A percentile compares a stretch with the other conserved stretches of the same genome.
phyloP scores from a whole-genome alignment of 805 yeast species.

The Candida boleticola region DNA sequence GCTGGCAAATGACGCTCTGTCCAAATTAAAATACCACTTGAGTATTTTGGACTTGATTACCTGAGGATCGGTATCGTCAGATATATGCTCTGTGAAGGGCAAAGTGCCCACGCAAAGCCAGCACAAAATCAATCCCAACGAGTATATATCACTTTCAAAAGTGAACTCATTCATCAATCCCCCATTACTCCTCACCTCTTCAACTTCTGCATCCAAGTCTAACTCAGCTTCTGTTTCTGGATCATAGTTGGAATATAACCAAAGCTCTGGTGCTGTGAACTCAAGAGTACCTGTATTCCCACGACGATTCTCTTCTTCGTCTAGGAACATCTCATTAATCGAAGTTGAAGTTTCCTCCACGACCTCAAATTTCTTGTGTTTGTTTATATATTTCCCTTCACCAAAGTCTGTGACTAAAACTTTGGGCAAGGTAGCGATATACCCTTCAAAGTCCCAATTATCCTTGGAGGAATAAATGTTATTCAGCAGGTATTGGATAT shows the following conservation, averaged over 20 bases:
- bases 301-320: slow-evolving; percentile 51
- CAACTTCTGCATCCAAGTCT: background rate
- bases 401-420: slow-evolving; percentile 87
- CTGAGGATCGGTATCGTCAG: slow-evolving; percentile 27
- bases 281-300: slow-evolving; percentile 90
- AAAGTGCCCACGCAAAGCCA: slow-evolving; percentile 68
- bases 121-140: slow-evolving; percentile 80
- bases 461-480: slow-evolving; percentile 11
- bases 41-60: slow-evolving; percentile 22
- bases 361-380: slow-evolving; percentile 16
- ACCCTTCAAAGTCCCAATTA: slow-evolving; percentile 7
- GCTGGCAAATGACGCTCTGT: slow-evolving; percentile 14
- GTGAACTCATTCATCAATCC: slow-evolving; percentile 54
- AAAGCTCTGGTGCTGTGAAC: slow-evolving; percentile 82
- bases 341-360: slow-evolving; percentile 6
- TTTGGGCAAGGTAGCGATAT: slow-evolving; percentile 48
- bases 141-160: slow-evolving; percentile 73
- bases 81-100: slow-evolving; percentile 46
- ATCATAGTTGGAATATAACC: slow-evolving; percentile 30
- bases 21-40: slow-evolving; percentile 27
- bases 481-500: slow-evolving; percentile 23
- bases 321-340: slow-evolving; percentile 15
- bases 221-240: slow-evolving; percentile 27
- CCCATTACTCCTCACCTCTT: background rate
- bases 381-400: slow-evolving; percentile 77